Evolutionary conservation across 2,329 filamentous ascomycete genomes (phyloP), one percentile per base, ranked within the genome.

Genomic region (Aspergillus pseudonomiae): DNA sequence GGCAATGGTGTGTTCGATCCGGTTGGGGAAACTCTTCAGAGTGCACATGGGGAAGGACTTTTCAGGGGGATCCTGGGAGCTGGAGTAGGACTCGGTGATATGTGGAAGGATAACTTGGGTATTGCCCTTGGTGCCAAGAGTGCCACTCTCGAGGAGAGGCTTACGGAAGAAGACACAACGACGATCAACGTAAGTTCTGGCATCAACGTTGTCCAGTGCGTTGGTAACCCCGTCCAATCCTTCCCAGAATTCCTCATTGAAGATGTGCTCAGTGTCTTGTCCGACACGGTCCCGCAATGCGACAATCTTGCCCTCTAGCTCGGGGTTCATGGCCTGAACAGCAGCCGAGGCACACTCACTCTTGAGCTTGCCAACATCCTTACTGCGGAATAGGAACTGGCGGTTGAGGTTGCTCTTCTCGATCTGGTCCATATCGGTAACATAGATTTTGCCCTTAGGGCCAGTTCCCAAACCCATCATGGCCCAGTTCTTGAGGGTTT

Each of bases 1-100:
- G 3, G 95, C 95, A 77, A 99, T 99, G 0, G 95, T 98, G 79
- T 99, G 95, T 81, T 99, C 94, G 73, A 99, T 99, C 73, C 91
- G 91, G 84, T 99, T 99, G 63, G 95, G 95, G 84, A 99, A 99
- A 79, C 94, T 97, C 75, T 92, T 89, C 66, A 99, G 86, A 6
- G 95, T 98, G 79, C 95, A 99, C 94, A 98, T 98, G 0, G 95
- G 95, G 85, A 99, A 98, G 1, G 95, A 96, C 82, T 97, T 93
- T 84, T 99, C 96, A 0, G 95, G 95, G 1, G 95, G 95, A 77
- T 99, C 96, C 77, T 97, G 94, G 24, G 95, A 98, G 73, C 90
- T 93, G 0, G 95, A 97, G 82, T 99, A 99, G 1, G 95, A 98
- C 79, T 99, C 96, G 0, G 95, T 98, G 67, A 97, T 82, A 71